Conservation (phyloP, 1,284 basidiomycete species). For the Quambalaria eucalypti region DNA sequence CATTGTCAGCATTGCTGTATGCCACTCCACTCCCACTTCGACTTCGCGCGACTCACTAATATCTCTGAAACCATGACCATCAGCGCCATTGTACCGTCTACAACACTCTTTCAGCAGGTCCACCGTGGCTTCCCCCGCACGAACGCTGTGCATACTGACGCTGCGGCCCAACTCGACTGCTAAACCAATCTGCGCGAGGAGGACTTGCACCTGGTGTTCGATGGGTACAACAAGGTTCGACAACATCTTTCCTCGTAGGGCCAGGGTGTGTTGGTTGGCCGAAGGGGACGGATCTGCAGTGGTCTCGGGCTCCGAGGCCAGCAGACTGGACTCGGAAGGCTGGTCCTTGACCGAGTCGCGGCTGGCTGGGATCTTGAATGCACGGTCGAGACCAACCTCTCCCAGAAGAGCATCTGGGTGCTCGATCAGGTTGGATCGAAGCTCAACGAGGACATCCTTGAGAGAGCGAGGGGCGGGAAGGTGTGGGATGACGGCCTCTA, state of each 20-base stretch:
- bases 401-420: conserved; percentile 34
- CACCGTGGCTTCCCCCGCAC: conserved; percentile 27
- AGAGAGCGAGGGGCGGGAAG: conserved; percentile 30
- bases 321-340: not conserved
- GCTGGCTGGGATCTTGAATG: conserved; percentile 29
- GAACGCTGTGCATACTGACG: conserved; percentile 41
- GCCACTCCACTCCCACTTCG: not conserved
- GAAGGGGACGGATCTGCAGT: not conserved
- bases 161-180: conserved; percentile 24
- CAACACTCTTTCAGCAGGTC: conserved; percentile 17
- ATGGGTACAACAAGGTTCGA: conserved; percentile 32
- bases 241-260: conserved; percentile 6
- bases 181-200: conserved; percentile 28
- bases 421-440: conserved; percentile 15
- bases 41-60: not conserved
- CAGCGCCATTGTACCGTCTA: not conserved
- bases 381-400: conserved; percentile 40
- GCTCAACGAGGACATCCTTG: conserved; percentile 8
- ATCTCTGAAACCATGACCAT: not conserved
- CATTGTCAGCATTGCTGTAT: not conserved
- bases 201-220: conserved; percentile 30
- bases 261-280: not conserved
- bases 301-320: not conserved
- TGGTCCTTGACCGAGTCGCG: conserved; percentile 11
- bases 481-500: conserved; percentile 16